Conservation (phyloP, 192 early-diverging fungal species). For the Phycomyces nitens region DNA sequence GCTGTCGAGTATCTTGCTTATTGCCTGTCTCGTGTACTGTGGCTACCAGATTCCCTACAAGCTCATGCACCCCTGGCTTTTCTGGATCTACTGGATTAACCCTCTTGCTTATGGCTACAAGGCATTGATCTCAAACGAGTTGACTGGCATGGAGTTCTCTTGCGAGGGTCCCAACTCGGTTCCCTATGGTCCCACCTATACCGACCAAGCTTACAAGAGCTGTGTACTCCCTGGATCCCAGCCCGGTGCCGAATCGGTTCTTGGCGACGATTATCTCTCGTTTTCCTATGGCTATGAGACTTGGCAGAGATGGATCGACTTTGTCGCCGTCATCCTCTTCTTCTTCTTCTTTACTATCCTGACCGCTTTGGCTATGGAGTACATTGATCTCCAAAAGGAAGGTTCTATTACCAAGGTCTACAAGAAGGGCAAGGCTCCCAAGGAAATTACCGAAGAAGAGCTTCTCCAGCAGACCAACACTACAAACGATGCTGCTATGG, state of each 20-base stretch:
- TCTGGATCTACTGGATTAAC: slow-evolving; percentile 65
- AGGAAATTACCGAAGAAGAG: background rate
- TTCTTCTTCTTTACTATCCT: slow-evolving; percentile 40
- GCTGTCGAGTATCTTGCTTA: slow-evolving; percentile 50
- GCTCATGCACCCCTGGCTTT: slow-evolving; percentile 61
- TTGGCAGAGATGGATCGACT: slow-evolving; percentile 54
- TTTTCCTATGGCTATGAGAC: slow-evolving; percentile 49
- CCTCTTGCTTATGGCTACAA: slow-evolving; percentile 69
- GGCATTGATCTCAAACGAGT: slow-evolving; percentile 70
- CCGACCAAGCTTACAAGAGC: slow-evolving; percentile 44
- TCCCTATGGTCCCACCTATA: slow-evolving; percentile 50
- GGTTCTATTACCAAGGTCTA: slow-evolving; percentile 51
- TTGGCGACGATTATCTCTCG: slow-evolving; percentile 50
- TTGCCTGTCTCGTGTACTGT: slow-evolving; percentile 56
- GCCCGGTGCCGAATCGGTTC: slow-evolving; percentile 44
- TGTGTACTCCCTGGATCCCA: slow-evolving; percentile 55
- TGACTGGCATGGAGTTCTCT: slow-evolving; percentile 31
- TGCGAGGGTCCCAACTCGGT: slow-evolving; percentile 32
- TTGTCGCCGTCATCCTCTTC: slow-evolving; percentile 36
- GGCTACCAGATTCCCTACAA: slow-evolving; percentile 63
- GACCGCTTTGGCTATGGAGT: slow-evolving; percentile 54
- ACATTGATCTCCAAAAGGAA: slow-evolving; percentile 57
- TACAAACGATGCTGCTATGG: slow-evolving; percentile 32
- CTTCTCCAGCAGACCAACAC: slow-evolving; percentile 4
- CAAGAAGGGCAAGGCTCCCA: slow-evolving; percentile 38